Percentiles rank a stretch among this genome's conserved stretches.
phyloP scores from a whole-genome alignment of 192 early-diverging fungal genomes.

The Coemansia sp. region DNA sequence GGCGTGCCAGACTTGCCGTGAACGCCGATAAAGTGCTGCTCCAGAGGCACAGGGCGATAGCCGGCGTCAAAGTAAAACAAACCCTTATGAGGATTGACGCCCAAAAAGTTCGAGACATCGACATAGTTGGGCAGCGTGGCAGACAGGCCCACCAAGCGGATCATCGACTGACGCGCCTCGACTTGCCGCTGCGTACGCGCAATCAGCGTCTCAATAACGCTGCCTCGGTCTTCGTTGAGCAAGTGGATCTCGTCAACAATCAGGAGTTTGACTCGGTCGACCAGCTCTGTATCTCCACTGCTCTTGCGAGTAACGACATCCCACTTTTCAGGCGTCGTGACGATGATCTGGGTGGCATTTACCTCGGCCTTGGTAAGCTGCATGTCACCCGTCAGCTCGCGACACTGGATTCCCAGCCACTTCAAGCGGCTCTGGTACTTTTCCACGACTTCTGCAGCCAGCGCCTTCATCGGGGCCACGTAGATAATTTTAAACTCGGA shows the following conservation, averaged over 20 bases:
- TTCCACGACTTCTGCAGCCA: constrained; percentile 92
- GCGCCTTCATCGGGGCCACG: constrained; percentile 97
- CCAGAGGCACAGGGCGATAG: constrained; percentile 93
- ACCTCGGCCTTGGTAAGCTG: constrained; percentile 97
- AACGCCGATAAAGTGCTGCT: constrained; percentile 94
- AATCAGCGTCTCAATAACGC: constrained; percentile 95
- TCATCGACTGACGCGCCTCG: constrained; percentile 91
- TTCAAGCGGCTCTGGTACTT: constrained; percentile 85
- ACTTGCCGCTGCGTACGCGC: constrained; percentile 91
- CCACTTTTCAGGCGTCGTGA: constrained; percentile 99
- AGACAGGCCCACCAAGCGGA: constrained; percentile 95
- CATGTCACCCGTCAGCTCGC: constrained; percentile 98
- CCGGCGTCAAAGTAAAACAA: constrained; percentile 96
- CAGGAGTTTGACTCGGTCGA: constrained; percentile 89
- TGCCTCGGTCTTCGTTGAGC: constrained; percentile 92
- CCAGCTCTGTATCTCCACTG: constrained; percentile 91
- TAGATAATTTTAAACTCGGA: constrained; percentile 98
- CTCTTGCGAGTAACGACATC: constrained; percentile 98
- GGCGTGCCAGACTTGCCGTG: constrained; percentile 83
- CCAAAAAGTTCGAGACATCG: constrained; percentile 91
- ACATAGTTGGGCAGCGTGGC: constrained; percentile 98
- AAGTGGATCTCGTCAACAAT: constrained; percentile 99
- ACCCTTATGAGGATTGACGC: constrained; percentile 90
- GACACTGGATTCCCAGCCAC: constrained; percentile 83
- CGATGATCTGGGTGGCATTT: constrained; percentile 92